Base-by-base conservation (phyloP, 495 filamentous ascomycete species). In the Aspergillus campestris region DNA sequence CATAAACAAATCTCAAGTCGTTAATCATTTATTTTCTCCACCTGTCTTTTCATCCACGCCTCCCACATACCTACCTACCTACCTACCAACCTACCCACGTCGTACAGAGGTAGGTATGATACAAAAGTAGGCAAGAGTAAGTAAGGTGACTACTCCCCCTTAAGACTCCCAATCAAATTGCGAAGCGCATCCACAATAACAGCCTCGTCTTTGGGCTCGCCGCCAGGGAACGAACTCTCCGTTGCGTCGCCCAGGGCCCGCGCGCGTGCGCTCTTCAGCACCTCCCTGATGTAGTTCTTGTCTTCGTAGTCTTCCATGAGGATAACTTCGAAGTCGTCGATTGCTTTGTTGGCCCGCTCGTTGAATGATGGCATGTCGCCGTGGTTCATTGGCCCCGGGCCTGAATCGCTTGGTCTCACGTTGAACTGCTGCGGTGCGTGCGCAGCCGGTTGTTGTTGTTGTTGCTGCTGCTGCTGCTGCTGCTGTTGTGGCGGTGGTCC, bases 231-330 rank as follows among this genome's bases (percentile, higher is more conserved):
- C n/a, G 69, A 71, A 42, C 67, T 73, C 38, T 67, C 65, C 8
- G 60, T 61, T 8, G 66, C 65, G 42, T 63, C 53, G 12, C 66
- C 69, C 14, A 73, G 42, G 6, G 62, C 67, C 9, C 67, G 69
- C n/a, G 69, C 69, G 11, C 69, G 66, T 8, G 69, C 67, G 50
- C 69, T 73, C 45, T 67, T 67, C n/a, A 73, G 66, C 15, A 73
- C 69, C 48, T 70, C 66, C 12, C 66, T 65, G 51, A 73, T 73
- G 51, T 73, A 73, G 53, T 73, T 68, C 56, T 71, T 73, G 45
- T 73, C 69, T 38, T 71, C 67, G 44, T 71, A 73, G 42, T 73
- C 69, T 38, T 73, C 67, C 63, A 71, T 66, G 10, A 73, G 59
- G 14, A 73, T 66, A 31, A 64, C 60, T 40, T 73, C 69, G 36